Conservation (phyloP, 192 early-diverging fungal species). For the Backusella mclennaniae region DNA sequence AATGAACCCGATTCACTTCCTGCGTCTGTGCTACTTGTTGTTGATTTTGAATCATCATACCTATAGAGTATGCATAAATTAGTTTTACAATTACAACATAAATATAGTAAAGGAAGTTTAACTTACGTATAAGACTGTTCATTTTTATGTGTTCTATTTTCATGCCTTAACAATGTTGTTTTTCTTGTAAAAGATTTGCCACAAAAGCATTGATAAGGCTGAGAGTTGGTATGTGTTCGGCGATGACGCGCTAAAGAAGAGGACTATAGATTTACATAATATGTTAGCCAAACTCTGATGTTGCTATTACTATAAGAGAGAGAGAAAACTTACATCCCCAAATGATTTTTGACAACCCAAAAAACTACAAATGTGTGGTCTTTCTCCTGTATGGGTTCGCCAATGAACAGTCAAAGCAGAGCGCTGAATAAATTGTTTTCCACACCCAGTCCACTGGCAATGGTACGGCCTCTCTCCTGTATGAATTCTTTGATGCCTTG, state of each 20-base stretch:
- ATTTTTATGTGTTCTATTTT: background rate
- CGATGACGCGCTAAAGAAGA: background rate
- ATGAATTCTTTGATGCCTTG: slow-evolving; percentile 71
- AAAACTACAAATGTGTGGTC: slow-evolving; percentile 64
- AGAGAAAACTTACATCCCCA: background rate
- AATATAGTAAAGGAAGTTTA: background rate
- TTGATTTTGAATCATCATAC: background rate
- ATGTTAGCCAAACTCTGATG: background rate
- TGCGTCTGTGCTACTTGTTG: background rate
- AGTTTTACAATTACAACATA: too few species aligned
- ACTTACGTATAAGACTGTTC: background rate
- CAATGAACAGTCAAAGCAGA: slow-evolving; percentile 76
- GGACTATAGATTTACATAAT: background rate
- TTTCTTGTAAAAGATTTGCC: slow-evolving; percentile 68
- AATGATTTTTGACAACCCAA: slow-evolving; percentile 47
- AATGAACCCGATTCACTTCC: background rate
- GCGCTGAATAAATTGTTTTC: slow-evolving; percentile 66
- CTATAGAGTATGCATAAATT: too few species aligned
- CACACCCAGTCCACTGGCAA: slow-evolving; percentile 61
- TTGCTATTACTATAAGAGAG: background rate
- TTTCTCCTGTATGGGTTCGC: slow-evolving; percentile 70
- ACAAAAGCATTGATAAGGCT: slow-evolving; percentile 47
- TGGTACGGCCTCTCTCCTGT: slow-evolving; percentile 70
- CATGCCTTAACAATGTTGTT: slow-evolving; percentile 60
- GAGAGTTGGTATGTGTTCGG: slow-evolving; percentile 9